Base-by-base conservation (phyloP, 2,329 filamentous ascomycete species). In the Pseudopithomyces maydicus region DNA sequence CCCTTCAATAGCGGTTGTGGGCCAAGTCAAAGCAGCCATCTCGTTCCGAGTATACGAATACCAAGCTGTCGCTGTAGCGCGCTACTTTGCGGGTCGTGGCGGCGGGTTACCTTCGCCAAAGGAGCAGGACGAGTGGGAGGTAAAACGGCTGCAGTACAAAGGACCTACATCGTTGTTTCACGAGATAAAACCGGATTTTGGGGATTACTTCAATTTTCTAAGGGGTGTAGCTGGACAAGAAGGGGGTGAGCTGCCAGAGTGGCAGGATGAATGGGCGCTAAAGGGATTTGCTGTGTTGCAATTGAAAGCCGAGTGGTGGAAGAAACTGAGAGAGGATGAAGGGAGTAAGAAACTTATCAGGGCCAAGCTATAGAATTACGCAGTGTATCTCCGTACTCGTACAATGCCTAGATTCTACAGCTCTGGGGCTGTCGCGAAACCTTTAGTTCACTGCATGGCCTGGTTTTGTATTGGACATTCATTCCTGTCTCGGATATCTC, bases 1-100 rank as follows among this genome's bases (percentile, higher is more conserved):
- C 20, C 61, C 58, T 5, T 55, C 54, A 4, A 43, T 61, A 5
- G 39, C 58, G 0, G 54, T 58, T 19, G 46, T 63, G 2, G 58
- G 61, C 3, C 52, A 58, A 38, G 53, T 61, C 7, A 51, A 46
- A 26, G 55, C 55, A 1, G 57, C 55, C 1, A 55, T 64, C 19
- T 58, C 57, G 3, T 57, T 64, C 26, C 42, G 55, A 3, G 60
- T 55, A n/a, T 64, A 58, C 52, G 62, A 64, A 23, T 63, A 61
- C 20, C 62, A 64, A 39, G 62, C 59, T 8, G 62, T 64, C 2
- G 62, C 62, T 14, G 57, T 57, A 5, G 62, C 62, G 3, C 53
- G 62, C 4, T 50, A 54, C 2, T 44, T 63, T 15, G 59, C 62
- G 2, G 55, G 55, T 2, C 55, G 57, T 17, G 55, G 53, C 10